Base-by-base conservation (phyloP, 495 filamentous ascomycete species). In the Aspergillus ellipticus region DNA sequence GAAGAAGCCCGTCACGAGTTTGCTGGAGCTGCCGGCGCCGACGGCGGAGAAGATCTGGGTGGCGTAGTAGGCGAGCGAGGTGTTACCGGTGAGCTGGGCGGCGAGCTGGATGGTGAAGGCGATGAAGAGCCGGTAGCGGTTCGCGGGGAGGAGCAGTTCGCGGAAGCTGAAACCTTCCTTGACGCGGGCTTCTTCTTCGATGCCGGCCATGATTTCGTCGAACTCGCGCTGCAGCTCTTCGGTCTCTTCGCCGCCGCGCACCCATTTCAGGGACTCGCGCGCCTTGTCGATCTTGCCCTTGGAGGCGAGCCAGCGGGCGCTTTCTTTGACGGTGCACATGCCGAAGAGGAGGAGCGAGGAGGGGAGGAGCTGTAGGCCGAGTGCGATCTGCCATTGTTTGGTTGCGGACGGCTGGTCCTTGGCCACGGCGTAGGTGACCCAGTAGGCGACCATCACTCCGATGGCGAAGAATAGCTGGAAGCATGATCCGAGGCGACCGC, bases 351-450 rank as follows among this genome's bases (percentile, higher is more conserved):
- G 62, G 8, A 82, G 53, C 1, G 62, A 74, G 8, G 73, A 73
- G 0, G 78, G 75, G 0, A 75, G 61, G 31, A 81, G 63, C 51
- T 83, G 79, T 24, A 81, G 63, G 0, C 76, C 78, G 24, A 83
- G 55, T 6, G 78, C 73, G 28, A 81, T 80, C 60, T 79, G 75
- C 81, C 79, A 83, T 63, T 82, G 76, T 21, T 55, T 66, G 3
- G 68, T 65, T 6, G 67, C 60, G 43, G 51, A 56, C 0, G 64
- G 57, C 21, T 68, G 64, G 11, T 75, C 61, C 41, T 72, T 66
- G 9, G 53, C 39, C 0, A 82, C 78, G 56, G 73, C 76, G 55
- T 76, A 80, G 11, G 76, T 73, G 5, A 78, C 65, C 72, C 77
- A 82, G 51, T 80, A 80, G 0, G 74, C 75, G 10, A 75, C 62